These are phyloP conservation scores for Xylariaceae sp. DNA, from an alignment of 2,329 filamentous ascomycete species.

Conservation along the genomic window DNA sequence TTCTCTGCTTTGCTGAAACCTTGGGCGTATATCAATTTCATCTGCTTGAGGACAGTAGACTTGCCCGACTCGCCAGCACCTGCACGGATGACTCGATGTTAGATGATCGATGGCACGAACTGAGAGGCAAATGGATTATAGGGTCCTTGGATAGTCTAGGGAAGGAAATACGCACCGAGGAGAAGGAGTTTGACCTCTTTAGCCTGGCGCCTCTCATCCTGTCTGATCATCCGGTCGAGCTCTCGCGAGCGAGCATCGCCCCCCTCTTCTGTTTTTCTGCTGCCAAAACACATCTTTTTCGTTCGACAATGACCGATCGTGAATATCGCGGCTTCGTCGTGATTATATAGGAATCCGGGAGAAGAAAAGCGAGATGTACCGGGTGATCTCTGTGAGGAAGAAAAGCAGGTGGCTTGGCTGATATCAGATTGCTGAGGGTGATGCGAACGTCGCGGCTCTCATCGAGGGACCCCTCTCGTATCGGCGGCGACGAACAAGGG, in stretches of 20 bases:
- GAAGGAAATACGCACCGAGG: constrained; percentile 60
- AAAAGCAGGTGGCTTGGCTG: neutral
- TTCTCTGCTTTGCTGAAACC: constrained; percentile 87
- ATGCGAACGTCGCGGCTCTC: neutral
- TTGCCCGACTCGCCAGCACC: constrained; percentile 94
- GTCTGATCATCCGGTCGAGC: constrained; percentile 79
- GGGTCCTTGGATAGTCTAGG: constrained; percentile 7
- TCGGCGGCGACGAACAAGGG: constrained; percentile 1
- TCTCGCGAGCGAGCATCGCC: constrained; percentile 58
- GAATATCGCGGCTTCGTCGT: constrained; percentile 6
- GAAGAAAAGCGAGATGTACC: neutral
- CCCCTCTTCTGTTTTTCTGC: constrained; percentile 46
- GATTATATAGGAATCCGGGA: neutral
- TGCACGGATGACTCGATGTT: constrained; percentile 37
- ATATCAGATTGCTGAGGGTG: constrained; percentile 4
- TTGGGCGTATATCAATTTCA: constrained; percentile 94
- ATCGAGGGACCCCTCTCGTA: neutral
- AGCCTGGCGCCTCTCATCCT: constrained; percentile 80
- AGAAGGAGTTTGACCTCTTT: constrained; percentile 91
- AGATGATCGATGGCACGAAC: constrained; percentile 20
- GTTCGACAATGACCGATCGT: constrained; percentile 1
- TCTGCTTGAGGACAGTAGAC: constrained; percentile 96
- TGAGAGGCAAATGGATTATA: constrained; percentile 15
- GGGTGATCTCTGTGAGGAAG: constrained; percentile 2
- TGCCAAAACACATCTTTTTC: constrained; percentile 58